Conservation (phyloP, 2,329 filamentous ascomycete genomes). For the Cladophialophora chaetospira region DNA sequence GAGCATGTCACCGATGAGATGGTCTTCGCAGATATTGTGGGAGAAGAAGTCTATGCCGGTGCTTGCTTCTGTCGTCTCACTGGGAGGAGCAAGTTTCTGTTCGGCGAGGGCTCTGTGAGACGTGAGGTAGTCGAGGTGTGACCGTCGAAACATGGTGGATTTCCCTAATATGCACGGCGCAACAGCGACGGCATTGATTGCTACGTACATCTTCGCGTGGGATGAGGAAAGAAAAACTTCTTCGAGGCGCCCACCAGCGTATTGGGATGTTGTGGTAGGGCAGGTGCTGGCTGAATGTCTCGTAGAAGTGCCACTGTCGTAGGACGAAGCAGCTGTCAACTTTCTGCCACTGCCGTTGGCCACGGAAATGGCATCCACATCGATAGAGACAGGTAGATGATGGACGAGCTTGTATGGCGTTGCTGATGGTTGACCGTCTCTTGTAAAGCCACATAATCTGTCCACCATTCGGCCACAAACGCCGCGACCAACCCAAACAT, state of each 20-base stretch:
- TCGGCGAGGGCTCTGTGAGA: slow-evolving; percentile 21
- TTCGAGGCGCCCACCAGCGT: slow-evolving; percentile 77
- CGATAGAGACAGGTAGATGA: slow-evolving; percentile 86
- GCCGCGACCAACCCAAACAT: slow-evolving; percentile 83
- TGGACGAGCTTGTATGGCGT: slow-evolving; percentile 88
- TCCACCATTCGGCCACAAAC: slow-evolving; percentile 88
- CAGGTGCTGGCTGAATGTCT: background rate
- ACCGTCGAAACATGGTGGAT: slow-evolving; percentile 96
- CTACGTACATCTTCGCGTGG: slow-evolving; percentile 96
- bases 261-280: background rate
- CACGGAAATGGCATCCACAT: slow-evolving; percentile 51
- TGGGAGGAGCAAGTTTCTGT: background rate
- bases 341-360: slow-evolving; percentile 3
- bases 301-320: slow-evolving; percentile 14
- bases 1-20: slow-evolving; percentile 87
- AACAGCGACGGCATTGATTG: slow-evolving; percentile 88
- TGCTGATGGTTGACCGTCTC: slow-evolving; percentile 43
- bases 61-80: slow-evolving; percentile 36
- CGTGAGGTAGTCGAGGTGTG: slow-evolving; percentile 78
- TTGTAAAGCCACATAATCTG: slow-evolving; percentile 69
- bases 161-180: slow-evolving; percentile 96
- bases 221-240: slow-evolving; percentile 93
- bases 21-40: slow-evolving; percentile 95
- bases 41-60: slow-evolving; percentile 88
- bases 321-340: slow-evolving; percentile 11